Conservation (phyloP, 495 filamentous ascomycete species). For the Neurospora sp. region DNA sequence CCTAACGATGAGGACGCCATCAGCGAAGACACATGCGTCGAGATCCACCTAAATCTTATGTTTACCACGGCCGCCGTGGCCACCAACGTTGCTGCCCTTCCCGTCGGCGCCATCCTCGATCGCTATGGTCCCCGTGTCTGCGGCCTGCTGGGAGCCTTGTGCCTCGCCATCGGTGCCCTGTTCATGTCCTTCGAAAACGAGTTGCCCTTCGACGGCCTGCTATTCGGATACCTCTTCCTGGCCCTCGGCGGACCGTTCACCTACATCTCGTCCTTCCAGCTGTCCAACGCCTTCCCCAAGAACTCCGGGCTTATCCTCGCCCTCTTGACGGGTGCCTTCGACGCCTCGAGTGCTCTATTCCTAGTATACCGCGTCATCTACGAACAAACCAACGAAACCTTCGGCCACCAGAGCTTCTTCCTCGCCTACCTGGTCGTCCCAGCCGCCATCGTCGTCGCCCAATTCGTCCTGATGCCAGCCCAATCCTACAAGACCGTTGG, state of each 20-base stretch:
- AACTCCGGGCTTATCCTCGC: constrained; percentile 79
- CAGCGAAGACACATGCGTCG: constrained; percentile 51
- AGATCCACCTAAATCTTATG: constrained; percentile 84
- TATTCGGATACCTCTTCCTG: constrained; percentile 69
- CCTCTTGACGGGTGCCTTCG: constrained; percentile 79
- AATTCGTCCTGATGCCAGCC: constrained; percentile 66
- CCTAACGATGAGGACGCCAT: constrained; percentile 35
- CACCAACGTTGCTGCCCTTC: constrained; percentile 69
- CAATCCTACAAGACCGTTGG: constrained; percentile 83
- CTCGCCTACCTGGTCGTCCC: constrained; percentile 67
- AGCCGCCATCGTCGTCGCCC: constrained; percentile 52
- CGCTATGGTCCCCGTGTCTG: constrained; percentile 69
- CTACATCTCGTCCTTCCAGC: constrained; percentile 83
- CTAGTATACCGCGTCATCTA: constrained; percentile 74
- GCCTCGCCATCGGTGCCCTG: constrained; percentile 57
- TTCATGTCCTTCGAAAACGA: constrained; percentile 60
- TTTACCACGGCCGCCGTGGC: constrained; percentile 86
- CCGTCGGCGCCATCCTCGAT: constrained; percentile 79
- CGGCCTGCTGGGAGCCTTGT: constrained; percentile 59
- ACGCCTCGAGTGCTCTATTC: constrained; percentile 81
- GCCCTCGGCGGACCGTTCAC: constrained; percentile 82
- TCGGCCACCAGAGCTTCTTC: constrained; percentile 66
- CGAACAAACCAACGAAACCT: constrained; percentile 45
- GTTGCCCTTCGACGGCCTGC: constrained; percentile 59
- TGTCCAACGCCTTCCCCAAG: constrained; percentile 85